Base-by-base conservation (phyloP, 495 filamentous ascomycete species). In the Oidiodendron maius region DNA sequence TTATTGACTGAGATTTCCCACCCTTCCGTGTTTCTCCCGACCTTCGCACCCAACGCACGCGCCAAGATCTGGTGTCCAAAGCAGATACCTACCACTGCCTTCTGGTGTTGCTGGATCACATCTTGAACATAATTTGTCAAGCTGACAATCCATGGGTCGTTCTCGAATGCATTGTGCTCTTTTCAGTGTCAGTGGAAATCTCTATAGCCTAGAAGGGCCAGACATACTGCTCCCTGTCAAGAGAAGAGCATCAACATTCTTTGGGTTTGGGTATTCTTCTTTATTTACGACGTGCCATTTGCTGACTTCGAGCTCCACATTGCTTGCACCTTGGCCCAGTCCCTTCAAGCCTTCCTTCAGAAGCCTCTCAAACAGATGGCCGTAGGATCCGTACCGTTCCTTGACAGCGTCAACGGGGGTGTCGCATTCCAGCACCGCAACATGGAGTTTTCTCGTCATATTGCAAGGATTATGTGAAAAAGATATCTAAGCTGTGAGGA, bases 31-130 rank as follows among this genome's bases (percentile, higher is more conserved):
- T 76, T 86, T 34, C 78, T 65, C n/a, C 71, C 80, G 6, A 95
- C 83, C 38, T 75, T 76, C 24, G 65, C 73, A 1, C 81, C 86
- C 48, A 95, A 59, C 2, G 89, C 89, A 16, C 90, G 74, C 0
- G 77, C 88, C 42, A 95, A 70, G 42, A 96, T 91, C 66, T 96
- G 89, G 61, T 96, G 91, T 15, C 90, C 91, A 63, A 91, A 96
- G 61, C 91, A 96, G 22, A 93, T 76, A 12, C 88, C 90, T 16
- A 95, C 71, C 17, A 94, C 64, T 18, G 78, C 74, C 17, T 95
- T 75, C 30, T 61, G 60, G 22, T 56, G 52, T 45, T 62, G 70
- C 37, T 66, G 60, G 34, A 89, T 65, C 40, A 83, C 56, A 41
- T 71, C 59, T 48, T 75, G 73, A 0, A 76, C 78, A 62, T 80